phyloP scores from a whole-genome alignment of 73 alveolate genomes.

The Durusdinium trenchii region DNA sequence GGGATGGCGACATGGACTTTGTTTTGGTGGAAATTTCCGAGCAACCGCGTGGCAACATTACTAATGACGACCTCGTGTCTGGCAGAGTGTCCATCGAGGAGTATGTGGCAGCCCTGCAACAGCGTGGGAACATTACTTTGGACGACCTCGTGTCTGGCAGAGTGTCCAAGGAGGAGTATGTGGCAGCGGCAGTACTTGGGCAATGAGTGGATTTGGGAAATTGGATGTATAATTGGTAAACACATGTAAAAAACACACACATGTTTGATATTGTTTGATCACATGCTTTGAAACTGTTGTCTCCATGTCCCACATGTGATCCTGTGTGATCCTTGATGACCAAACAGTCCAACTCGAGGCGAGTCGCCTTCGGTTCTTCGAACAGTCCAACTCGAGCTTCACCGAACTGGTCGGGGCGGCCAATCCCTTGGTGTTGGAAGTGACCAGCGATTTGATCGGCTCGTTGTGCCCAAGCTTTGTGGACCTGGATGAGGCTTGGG shows the following conservation, averaged over 20 bases:
- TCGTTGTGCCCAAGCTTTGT: conserved; percentile 23
- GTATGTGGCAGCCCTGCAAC: not conserved
- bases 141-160: not conserved
- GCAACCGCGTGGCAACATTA: not conserved
- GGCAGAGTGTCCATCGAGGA: not conserved
- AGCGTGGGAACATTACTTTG: not conserved
- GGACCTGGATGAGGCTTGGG: conserved; percentile 18
- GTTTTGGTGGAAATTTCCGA: not conserved
- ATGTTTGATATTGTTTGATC: no score
- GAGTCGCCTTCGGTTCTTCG: not conserved
- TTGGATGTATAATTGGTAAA: no score
- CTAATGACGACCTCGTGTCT: not conserved
- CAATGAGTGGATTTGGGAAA: no score
- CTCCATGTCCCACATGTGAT: no score
- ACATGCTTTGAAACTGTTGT: no score
- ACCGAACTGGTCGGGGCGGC: not conserved
- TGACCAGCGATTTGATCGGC: not conserved
- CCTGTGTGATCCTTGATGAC: no score
- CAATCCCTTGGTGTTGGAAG: not conserved
- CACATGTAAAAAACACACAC: no score
- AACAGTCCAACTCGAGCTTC: conserved; percentile 18
- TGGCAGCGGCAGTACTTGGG: no score
- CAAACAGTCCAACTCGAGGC: no score
- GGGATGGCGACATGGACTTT: conserved; percentile 45
- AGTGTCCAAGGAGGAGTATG: not conserved